A percentile compares a stretch with the other conserved stretches of the same genome.
These are phyloP conservation scores for Diaporthe eres DNA, from an alignment of 2,329 filamentous ascomycete genomes.

Conservation along the genomic window DNA sequence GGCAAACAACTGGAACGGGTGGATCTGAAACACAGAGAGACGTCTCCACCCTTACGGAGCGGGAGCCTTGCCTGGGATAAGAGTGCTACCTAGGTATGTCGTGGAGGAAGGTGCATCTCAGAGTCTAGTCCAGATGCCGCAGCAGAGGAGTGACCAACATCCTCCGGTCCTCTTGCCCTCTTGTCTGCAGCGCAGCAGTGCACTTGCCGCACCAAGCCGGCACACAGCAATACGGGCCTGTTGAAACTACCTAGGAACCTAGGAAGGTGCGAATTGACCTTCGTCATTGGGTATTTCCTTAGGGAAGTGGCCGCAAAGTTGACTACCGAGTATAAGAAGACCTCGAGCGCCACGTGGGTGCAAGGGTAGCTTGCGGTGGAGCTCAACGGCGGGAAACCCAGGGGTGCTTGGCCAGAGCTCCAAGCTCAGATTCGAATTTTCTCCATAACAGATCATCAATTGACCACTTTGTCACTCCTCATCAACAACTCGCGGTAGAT, in stretches of 20 bases:
- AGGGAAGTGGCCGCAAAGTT: too few species aligned
- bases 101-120: not conserved
- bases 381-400: not conserved
- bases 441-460: not conserved
- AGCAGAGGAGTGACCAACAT: not conserved
- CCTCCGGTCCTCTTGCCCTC: not conserved
- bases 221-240: too few species aligned
- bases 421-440: constrained; percentile 21
- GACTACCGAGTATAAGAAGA: not conserved
- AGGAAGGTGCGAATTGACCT: not conserved
- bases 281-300: not conserved
- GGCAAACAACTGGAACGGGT: not conserved
- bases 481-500: not conserved
- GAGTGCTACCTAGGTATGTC: too few species aligned
- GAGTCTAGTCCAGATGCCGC: not conserved
- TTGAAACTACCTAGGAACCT: not conserved
- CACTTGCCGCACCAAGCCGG: not conserved
- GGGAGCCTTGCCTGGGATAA: not conserved
- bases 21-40: not conserved
- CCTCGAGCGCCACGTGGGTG: constrained; percentile 9
- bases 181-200: not conserved
- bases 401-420: constrained; percentile 13
- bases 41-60: not conserved
- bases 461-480: not conserved
- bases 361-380: constrained; percentile 22